Base-by-base conservation (phyloP, 805 yeast genomes). In the Starmerella sp. region DNA sequence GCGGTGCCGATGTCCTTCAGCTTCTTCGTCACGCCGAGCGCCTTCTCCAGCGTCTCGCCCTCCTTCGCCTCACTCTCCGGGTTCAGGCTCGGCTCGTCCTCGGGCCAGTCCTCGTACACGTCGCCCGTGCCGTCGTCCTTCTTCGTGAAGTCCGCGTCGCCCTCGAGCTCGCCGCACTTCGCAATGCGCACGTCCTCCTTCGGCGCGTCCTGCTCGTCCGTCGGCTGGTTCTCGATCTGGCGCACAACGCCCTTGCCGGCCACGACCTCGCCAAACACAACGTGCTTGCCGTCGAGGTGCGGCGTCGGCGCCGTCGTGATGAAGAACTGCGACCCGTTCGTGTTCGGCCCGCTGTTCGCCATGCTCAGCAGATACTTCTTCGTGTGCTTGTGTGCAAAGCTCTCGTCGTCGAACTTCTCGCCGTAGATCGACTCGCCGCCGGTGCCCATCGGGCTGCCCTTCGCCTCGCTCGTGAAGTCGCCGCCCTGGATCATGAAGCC, bases 341-440 rank as follows among this genome's bases (percentile, higher is more conserved):
- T 91, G 69, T 83, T 81, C 56, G 95, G 89, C 15, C 97, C 97
- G 5, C 97, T 86, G 67, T 91, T 91, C 55, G 98, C 97, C 97
- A 91, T 93, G 7, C 95, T 86, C 63, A 91, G 77, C 62, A 93
- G 75, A 69, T 84, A 90, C 53, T 97, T 97, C 65, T 77, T 77
- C 60, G 82, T 88, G 67, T 91, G 97, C 59, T 76, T 78, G 61
- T 79, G 67, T 49, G 75, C 69, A 69, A 93, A 91, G 70, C 84
- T 84, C 70, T 91, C 98, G 68, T 91, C 98, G 66, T 86, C 95
- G 63, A 85, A 85, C 67, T 84, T 84, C 61, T 83, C 90, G 31
- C 93, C 93, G 65, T 85, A 85, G 59, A 85, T 85, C 38, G 87
- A 81, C 67, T 82, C 87, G 53, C 93, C 93, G 44, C 93, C 93